A percentile compares a stretch with the other conserved stretches of the same genome.
These are phyloP conservation scores for Prunus mume DNA, from an alignment of 306 rosid genomes.

Conservation along the genomic window DNA sequence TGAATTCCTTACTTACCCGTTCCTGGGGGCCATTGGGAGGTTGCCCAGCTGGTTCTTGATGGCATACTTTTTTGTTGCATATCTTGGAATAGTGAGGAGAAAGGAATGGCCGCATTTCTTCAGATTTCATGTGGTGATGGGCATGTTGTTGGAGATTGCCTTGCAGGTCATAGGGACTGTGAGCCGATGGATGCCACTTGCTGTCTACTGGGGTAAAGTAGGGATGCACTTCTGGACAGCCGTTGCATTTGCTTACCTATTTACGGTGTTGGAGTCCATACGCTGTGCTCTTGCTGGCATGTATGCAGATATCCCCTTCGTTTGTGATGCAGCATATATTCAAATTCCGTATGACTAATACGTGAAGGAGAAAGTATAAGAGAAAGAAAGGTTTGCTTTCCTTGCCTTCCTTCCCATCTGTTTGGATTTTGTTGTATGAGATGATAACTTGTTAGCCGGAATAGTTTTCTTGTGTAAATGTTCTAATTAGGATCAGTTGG, in stretches of 20 bases:
- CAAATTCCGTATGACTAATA: slow-evolving; percentile 87
- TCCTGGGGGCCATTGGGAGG: slow-evolving; percentile 67
- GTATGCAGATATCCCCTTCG: slow-evolving; percentile 91
- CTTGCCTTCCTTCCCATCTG: neutral
- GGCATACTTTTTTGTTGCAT: slow-evolving; percentile 85
- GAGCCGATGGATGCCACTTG: slow-evolving; percentile 90
- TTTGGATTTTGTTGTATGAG: neutral
- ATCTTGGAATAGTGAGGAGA: slow-evolving; percentile 90
- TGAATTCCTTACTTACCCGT: slow-evolving; percentile 72
- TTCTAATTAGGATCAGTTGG: neutral
- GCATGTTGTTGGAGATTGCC: slow-evolving; percentile 88
- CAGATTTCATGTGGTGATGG: slow-evolving; percentile 88
- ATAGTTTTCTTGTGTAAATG: neutral
- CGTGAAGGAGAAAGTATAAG: neutral
- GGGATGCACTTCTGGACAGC: slow-evolving; percentile 97
- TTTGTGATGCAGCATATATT: slow-evolving; percentile 88
- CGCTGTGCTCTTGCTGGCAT: slow-evolving; percentile 90
- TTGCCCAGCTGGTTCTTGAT: slow-evolving; percentile 93
- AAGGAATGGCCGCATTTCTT: slow-evolving; percentile 99
- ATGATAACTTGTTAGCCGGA: neutral
- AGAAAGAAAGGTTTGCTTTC: neutral
- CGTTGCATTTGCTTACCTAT: slow-evolving; percentile 56
- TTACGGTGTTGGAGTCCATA: slow-evolving; percentile 60
- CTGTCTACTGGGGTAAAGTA: slow-evolving; percentile 74
- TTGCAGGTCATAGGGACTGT: slow-evolving; percentile 88